Conservation (phyloP, 768 basidiomycete genomes). For the Lactarius evosmus region DNA sequence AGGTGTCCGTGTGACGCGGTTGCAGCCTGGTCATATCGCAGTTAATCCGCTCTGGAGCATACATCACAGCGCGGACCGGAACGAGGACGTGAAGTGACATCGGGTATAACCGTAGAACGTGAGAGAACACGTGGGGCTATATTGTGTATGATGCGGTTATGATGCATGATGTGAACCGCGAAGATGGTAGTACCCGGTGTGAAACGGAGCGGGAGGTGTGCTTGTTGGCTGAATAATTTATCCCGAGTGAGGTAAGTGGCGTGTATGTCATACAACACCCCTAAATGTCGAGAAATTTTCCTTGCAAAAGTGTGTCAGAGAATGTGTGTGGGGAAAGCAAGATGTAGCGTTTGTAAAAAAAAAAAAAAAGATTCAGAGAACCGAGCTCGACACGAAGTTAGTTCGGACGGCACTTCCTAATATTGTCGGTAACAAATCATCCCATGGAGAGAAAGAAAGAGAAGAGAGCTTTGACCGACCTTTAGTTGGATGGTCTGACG, state of each 20-base stretch:
- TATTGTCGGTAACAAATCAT: slow-evolving; percentile 27
- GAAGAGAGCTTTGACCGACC: slow-evolving; percentile 3
- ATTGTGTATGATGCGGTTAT: background rate
- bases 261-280: background rate
- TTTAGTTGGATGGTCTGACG: too few relatives aligned
- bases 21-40: background rate
- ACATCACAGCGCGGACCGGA: background rate
- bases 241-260: background rate
- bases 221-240: background rate
- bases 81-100: background rate
- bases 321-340: too few relatives aligned
- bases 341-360: background rate
- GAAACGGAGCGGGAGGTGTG: background rate
- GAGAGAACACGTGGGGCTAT: background rate
- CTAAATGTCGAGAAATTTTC: slow-evolving; percentile 1
- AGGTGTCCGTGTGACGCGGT: slow-evolving; percentile 21
- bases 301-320: slow-evolving; percentile 9
- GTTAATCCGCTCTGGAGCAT: background rate
- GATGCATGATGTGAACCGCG: background rate
- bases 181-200: background rate
- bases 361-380: slow-evolving; percentile 23
- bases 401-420: slow-evolving; percentile 31
- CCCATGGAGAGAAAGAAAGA: background rate
- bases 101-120: background rate
- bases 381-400: slow-evolving; percentile 27